These are phyloP conservation scores for Rhodosporidiobolus odoratus DNA, from an alignment of 768 basidiomycete genomes.

Conservation along the genomic window DNA sequence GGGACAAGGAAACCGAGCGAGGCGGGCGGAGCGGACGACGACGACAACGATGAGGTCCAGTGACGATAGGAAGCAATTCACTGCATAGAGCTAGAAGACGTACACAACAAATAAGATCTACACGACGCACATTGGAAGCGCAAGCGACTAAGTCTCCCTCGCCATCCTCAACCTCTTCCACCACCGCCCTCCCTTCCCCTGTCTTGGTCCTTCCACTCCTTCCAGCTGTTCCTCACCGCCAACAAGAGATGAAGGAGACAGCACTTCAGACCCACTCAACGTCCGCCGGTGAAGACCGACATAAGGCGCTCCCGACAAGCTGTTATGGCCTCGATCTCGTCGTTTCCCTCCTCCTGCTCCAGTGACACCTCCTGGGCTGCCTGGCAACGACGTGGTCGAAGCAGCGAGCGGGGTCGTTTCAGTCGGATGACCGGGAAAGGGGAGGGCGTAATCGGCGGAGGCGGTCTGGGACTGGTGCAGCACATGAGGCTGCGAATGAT, in stretches of 20 bases:
- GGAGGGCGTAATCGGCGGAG: not conserved
- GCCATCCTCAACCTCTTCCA: conserved; percentile 6
- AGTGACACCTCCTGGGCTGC: not conserved
- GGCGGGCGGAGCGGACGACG: not conserved
- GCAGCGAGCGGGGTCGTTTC: no score
- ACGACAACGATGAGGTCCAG: not conserved
- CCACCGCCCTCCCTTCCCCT: not conserved
- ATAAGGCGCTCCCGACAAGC: conserved; percentile 22
- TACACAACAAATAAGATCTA: not conserved
- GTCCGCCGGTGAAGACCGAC: conserved; percentile 1
- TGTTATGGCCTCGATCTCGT: no score
- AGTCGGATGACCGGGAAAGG: no score
- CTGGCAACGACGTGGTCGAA: no score
- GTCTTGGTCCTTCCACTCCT: not conserved
- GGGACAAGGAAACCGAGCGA: not conserved
- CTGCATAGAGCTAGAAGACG: not conserved
- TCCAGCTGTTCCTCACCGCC: not conserved
- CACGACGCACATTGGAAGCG: not conserved
- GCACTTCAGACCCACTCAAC: no score
- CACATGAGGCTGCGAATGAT: no score
- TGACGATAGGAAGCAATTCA: not conserved
- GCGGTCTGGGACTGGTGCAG: not conserved
- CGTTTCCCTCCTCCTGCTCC: not conserved
- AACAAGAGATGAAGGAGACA: no score
- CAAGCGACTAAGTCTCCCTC: not conserved